phyloP scores from a whole-genome alignment of 2,329 filamentous ascomycete species.

The Bipolaris sorokiniana region DNA sequence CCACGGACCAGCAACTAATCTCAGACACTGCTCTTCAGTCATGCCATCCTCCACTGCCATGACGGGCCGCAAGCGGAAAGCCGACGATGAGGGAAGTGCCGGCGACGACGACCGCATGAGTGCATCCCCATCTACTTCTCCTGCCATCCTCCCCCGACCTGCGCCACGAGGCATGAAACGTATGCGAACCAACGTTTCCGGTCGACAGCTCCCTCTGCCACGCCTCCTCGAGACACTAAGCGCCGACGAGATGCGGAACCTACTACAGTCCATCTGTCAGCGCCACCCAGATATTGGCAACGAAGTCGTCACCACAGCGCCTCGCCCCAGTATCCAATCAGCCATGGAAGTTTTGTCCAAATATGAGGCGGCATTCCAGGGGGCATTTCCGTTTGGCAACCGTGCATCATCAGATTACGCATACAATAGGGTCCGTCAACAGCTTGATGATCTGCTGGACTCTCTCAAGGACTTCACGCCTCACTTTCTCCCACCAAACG shows the following conservation, averaged over 20 bases:
- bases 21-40: conserved; percentile 25
- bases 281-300: conserved; percentile 83
- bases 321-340: conserved; percentile 81
- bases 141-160: conserved; percentile 72
- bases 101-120: conserved; percentile 84
- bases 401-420: conserved; percentile 88
- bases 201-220: conserved; percentile 68
- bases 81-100: conserved; percentile 67
- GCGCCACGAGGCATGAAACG: conserved; percentile 65
- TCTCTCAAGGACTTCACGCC: conserved; percentile 93
- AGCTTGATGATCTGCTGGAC: conserved; percentile 80
- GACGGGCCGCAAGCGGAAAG: conserved; percentile 80
- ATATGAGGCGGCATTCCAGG: conserved; percentile 79
- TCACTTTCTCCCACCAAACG: conserved; percentile 91
- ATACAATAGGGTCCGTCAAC: conserved; percentile 88
- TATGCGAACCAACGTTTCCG: conserved; percentile 70
- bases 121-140: conserved; percentile 83
- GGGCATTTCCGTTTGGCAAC: conserved; percentile 83
- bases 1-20: conserved; percentile 18
- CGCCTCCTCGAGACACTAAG: conserved; percentile 95
- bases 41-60: conserved; percentile 50
- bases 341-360: conserved; percentile 80
- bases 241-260: conserved; percentile 78
- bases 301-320: conserved; percentile 83
- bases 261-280: conserved; percentile 91